Conservation (phyloP, 495 filamentous ascomycete species). For the Glonium stellatum region DNA sequence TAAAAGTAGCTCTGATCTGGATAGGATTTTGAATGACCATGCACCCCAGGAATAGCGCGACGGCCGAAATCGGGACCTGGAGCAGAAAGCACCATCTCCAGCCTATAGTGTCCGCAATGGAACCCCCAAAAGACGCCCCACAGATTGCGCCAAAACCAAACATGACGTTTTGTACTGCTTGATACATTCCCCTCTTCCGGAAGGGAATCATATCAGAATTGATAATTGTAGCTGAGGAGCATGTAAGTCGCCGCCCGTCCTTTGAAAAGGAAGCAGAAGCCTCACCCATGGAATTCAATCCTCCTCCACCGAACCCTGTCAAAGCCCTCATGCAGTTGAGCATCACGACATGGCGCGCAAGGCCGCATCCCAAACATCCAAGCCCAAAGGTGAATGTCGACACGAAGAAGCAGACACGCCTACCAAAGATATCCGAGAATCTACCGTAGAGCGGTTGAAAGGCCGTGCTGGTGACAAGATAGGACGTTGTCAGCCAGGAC, state of each 20-base stretch:
- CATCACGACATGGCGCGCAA: conserved; percentile 37
- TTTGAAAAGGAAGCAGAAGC: too few species aligned
- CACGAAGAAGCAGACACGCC: conserved; percentile 41
- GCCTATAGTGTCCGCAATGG: conserved; percentile 44
- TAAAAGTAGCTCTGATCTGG: too few species aligned
- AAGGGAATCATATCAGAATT: conserved; percentile 63
- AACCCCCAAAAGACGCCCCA: conserved; percentile 45
- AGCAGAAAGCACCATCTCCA: conserved; percentile 47
- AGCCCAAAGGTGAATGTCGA: conserved; percentile 43
- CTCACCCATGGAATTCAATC: conserved; percentile 58
- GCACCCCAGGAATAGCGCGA: conserved; percentile 48
- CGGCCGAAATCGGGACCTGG: conserved; percentile 48
- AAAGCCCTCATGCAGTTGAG: conserved; percentile 44
- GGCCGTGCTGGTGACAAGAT: conserved; percentile 49
- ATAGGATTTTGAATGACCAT: conserved; percentile 43
- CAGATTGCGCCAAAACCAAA: conserved; percentile 51
- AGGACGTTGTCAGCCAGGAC: conserved; percentile 52
- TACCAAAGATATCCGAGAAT: conserved; percentile 32
- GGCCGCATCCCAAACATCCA: conserved; percentile 44
- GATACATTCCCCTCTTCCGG: conserved; percentile 57
- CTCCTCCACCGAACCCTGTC: conserved; percentile 53
- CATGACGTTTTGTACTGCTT: conserved; percentile 55
- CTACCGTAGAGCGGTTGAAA: conserved; percentile 50
- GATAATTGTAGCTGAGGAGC: conserved; percentile 59
- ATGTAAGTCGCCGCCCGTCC: too few species aligned